Base-by-base conservation (phyloP, 2,329 filamentous ascomycete genomes). In the Paramyrothecium roridum region DNA sequence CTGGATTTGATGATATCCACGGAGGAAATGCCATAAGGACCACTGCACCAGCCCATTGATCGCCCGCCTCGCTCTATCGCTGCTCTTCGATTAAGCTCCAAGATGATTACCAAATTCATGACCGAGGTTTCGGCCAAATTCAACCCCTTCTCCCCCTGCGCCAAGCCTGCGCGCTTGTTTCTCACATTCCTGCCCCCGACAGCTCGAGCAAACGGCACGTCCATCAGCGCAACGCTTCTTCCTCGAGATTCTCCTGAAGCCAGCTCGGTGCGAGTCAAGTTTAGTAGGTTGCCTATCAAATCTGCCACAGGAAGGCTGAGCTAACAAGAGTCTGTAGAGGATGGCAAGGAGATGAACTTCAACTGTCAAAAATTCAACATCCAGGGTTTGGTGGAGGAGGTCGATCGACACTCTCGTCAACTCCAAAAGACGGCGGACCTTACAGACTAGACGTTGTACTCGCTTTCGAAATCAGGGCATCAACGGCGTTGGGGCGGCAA, bases 311-410 rank as follows among this genome's bases (percentile, higher is more conserved):
- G 46, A 20, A 23, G 22, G 16, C 19, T 50, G 30, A 16, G 54
- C 67, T 68, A 62, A 71, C 63, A 60, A 22, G 19, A 22, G 45
- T 19, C 7, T 20, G 21, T 69, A 96, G 91, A 96, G 81, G 95
- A 97, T 69, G 95, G 95, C 65, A 96, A 93, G 76, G 88, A 96
- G 67, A 84, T 98, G 77, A 85, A 85, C 34, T 82, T 98, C 43
- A 87, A 96, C 69, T 82, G 91, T 62, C 86, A 90, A 63, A 89
- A 88, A 72, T 80, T 93, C 75, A 89, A 87, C 63, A 93, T 98
- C 69, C 90, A 90, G 70, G 89, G 92, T 66, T 84, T 98, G 20
- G 81, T 93, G 56, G 90, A 92, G 71, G 92, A 98, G 73, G 86
- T 96, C 48, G 90, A 97, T 71, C 82, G 95, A 66, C 91, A 98